A percentile compares a stretch with the other conserved stretches of the same genome.
These are phyloP conservation scores for Mortierella alpina DNA, from an alignment of 192 early-diverging fungal genomes.

Conservation along the genomic window DNA sequence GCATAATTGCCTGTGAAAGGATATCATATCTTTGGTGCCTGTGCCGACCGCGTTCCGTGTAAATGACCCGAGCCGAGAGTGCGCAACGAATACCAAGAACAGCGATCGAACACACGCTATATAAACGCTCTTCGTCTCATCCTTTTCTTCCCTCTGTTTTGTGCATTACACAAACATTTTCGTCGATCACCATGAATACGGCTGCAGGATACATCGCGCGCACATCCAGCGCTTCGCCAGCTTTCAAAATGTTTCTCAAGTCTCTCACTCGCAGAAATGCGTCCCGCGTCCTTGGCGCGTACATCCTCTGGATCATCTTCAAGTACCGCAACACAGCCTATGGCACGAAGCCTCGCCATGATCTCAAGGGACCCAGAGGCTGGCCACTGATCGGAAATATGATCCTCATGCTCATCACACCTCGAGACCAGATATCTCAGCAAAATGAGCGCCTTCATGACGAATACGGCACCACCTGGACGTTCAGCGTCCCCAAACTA, in stretches of 20 bases:
- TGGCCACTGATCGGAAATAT: constrained; percentile 49
- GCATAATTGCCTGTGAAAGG: too few relatives aligned
- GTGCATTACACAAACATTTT: neutral
- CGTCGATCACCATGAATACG: constrained; percentile 15
- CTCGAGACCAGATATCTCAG: constrained; percentile 19
- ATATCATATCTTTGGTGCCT: too few relatives aligned
- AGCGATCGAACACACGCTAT: neutral
- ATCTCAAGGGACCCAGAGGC: constrained; percentile 42
- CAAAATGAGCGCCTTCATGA: constrained; percentile 13
- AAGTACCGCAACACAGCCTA: constrained; percentile 36
- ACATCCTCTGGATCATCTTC: constrained; percentile 35
- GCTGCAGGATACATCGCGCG: constrained; percentile 11
- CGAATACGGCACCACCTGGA: constrained; percentile 12
- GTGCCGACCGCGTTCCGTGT: too few relatives aligned
- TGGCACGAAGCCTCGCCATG: constrained; percentile 23
- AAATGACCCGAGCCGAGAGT: too few relatives aligned
- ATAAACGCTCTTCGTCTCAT: neutral
- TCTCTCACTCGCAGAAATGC: constrained; percentile 20
- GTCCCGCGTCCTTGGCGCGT: constrained; percentile 14
- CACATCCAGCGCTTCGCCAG: constrained; percentile 10
- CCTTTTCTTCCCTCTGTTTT: neutral
- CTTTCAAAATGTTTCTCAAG: constrained; percentile 15
- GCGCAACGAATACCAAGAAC: too few relatives aligned
- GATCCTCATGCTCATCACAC: constrained; percentile 14
- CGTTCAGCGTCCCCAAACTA: constrained; percentile 24